Base-by-base conservation (phyloP, 768 basidiomycete species). In the Asterophora parasitica region DNA sequence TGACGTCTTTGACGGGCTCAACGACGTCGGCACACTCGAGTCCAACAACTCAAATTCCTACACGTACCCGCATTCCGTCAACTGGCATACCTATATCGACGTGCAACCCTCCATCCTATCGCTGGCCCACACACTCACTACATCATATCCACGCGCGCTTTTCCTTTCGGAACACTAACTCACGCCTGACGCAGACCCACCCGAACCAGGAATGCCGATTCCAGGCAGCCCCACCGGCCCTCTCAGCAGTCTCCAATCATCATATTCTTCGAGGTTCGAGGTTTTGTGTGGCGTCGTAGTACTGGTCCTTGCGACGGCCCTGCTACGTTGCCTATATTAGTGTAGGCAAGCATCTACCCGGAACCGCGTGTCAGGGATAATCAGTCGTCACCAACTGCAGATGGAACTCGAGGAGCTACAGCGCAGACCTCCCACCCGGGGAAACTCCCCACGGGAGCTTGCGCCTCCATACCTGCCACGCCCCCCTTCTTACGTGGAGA, bases 401-500 rank as follows among this genome's bases (percentile, higher is more conserved):
- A 62, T 66, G 31, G 81, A 81, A 61, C 67, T 81, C 58, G 74
- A 69, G 42, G 74, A 77, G 55, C 57, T 74, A 39, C 69, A 72
- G 48, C 66, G 68, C 17, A 69, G 68, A 33, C 70, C 71, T 13
- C 46, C 55, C 26, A 41, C 53, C 4, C 44, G 61, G 28, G 59
- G 66, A 16, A 56, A 56, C 28, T 61, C 65, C 27, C 53, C 64
- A 36, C 66, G 55, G 8, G 75, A 73, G 12, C 76, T 77, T 15
- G 74, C 76, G 1, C 79, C 79, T 35, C 76, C 76, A 1, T 81
- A 81, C 58, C 58, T 74, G 41, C 71, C 70, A n/a, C 70, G 70
- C 15, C 78, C 80, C 10, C 71, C 75, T 6, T 64, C 69, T 3
- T 81, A 81, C 55, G 62, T 65, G 4, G 57, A 52, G 16, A 30